Evolutionary conservation across 2,329 filamentous ascomycete genomes (phyloP).

Genomic region (Ophiostoma perfectum): DNA sequence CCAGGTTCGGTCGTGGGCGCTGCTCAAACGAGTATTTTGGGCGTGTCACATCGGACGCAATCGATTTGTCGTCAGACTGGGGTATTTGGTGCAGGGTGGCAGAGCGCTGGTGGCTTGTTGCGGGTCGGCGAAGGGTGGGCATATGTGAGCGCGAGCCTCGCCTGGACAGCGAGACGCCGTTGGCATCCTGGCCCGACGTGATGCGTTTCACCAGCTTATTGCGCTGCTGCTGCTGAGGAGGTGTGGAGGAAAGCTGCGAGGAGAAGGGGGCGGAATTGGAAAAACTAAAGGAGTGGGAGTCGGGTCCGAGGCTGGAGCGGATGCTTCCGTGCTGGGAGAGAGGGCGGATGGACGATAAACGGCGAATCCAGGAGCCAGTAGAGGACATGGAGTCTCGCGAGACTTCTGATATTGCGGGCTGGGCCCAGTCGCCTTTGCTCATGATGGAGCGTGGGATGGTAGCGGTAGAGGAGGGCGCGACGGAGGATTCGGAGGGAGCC

Average conservation of each 20-base stretch:
- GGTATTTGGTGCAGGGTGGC: slow-evolving; percentile 58
- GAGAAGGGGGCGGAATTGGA: slow-evolving; percentile 55
- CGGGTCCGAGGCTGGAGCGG: slow-evolving; percentile 59
- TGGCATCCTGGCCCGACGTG: slow-evolving; percentile 47
- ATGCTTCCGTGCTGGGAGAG: slow-evolving; percentile 59
- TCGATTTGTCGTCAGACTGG: slow-evolving; percentile 21
- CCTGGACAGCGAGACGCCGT: slow-evolving; percentile 29
- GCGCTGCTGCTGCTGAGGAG: slow-evolving; percentile 45
- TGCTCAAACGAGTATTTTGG: slow-evolving; percentile 36
- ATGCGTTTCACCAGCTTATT: slow-evolving; percentile 76
- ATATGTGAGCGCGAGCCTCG: slow-evolving; percentile 56
- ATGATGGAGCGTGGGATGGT: slow-evolving; percentile 35
- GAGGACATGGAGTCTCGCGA: slow-evolving; percentile 49
- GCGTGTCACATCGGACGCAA: slow-evolving; percentile 24
- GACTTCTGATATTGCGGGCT: slow-evolving; percentile 39
- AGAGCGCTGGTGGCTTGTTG: slow-evolving; percentile 73
- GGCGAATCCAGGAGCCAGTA: slow-evolving; percentile 65
- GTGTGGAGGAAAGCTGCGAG: slow-evolving; percentile 36
- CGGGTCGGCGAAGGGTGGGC: slow-evolving; percentile 63
- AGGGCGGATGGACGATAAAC: slow-evolving; percentile 65
- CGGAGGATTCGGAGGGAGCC: slow-evolving; percentile 26
- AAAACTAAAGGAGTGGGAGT: slow-evolving; percentile 59
- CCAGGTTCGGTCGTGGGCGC: slow-evolving; percentile 29
- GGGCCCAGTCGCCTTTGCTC: slow-evolving; percentile 36
- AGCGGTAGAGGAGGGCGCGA: slow-evolving; percentile 31